These are phyloP conservation scores for Yamadazyma sp. DNA, from an alignment of 1,139 yeast genomes.

Conservation along the genomic window DNA sequence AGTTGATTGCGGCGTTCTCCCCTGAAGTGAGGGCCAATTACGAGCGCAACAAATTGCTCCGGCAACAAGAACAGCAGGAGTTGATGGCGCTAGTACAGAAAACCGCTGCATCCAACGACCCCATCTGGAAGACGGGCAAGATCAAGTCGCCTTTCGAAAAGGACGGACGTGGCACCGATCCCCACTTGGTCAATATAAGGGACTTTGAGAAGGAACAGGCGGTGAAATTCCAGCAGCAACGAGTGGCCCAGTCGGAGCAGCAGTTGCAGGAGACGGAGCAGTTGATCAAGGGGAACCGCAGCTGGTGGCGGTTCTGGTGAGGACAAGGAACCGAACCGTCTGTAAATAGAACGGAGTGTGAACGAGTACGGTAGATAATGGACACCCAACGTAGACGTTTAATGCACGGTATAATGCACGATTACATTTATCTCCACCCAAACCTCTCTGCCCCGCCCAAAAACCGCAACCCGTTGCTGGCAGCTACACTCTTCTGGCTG, in stretches of 20 bases:
- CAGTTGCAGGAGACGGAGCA: conserved; percentile 32
- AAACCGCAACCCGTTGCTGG: conserved; percentile 10
- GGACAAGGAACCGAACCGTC: neutral
- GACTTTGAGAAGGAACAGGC: conserved; percentile 47
- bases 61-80: conserved; percentile 66
- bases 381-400: too few relatives aligned
- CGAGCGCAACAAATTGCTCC: conserved; percentile 60
- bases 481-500: conserved; percentile 35
- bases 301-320: conserved; percentile 29
- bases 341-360: too few relatives aligned
- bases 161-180: conserved; percentile 31
- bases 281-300: conserved; percentile 30
- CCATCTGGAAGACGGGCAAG: conserved; percentile 79
- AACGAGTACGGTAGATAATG: too few relatives aligned
- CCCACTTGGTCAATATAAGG: conserved; percentile 45
- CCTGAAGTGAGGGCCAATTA: conserved; percentile 82
- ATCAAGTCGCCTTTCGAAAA: conserved; percentile 65
- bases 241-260: conserved; percentile 36
- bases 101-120: conserved; percentile 67
- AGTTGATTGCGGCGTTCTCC: conserved; percentile 68
- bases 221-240: conserved; percentile 40
- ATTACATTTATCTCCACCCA: conserved; percentile 33
- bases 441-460: conserved; percentile 35
- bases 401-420: too few relatives aligned
- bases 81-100: conserved; percentile 63